These are phyloP conservation scores for Rasamsonia emersonii DNA, from an alignment of 2,329 filamentous ascomycete species.

Conservation along the genomic window DNA sequence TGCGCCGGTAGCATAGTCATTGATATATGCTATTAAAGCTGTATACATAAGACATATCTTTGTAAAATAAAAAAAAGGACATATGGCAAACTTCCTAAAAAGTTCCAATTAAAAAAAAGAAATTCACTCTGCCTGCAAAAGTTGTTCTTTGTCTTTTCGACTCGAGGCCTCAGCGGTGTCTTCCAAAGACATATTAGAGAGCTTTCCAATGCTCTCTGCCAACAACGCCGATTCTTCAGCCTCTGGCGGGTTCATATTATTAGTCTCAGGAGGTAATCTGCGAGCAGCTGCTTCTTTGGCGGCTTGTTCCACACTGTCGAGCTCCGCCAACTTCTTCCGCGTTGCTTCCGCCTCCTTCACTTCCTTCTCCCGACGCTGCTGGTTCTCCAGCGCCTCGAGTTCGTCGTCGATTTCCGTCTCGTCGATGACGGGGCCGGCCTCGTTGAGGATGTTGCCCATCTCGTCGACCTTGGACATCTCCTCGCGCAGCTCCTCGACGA, in stretches of 20 bases:
- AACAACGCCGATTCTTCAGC: slow-evolving; percentile 15
- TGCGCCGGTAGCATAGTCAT: slow-evolving; percentile 1
- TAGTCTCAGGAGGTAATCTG: no score
- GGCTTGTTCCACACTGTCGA: slow-evolving; percentile 33
- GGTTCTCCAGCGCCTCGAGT: slow-evolving; percentile 64
- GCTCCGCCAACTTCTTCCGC: slow-evolving; percentile 41
- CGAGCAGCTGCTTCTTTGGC: slow-evolving; percentile 32
- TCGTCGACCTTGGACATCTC: slow-evolving; percentile 79
- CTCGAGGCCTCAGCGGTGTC: slow-evolving; percentile 19
- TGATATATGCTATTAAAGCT: no score
- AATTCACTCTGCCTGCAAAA: slow-evolving; percentile 5
- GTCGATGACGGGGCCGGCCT: slow-evolving; percentile 54
- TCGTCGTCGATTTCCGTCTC: slow-evolving; percentile 83
- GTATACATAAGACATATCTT: no score
- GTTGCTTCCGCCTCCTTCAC: slow-evolving; percentile 44
- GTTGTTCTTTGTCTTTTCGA: no score
- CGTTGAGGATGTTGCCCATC: slow-evolving; percentile 66
- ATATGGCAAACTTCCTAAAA: no score
- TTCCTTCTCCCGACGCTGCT: slow-evolving; percentile 41
- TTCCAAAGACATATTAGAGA: slow-evolving; percentile 35
- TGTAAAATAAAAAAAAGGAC: no score
- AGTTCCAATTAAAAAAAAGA: neutral
- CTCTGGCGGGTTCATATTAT: no score
- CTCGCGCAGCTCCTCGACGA: slow-evolving; percentile 66
- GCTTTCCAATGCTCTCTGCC: slow-evolving; percentile 29